Evolutionary conservation across 2,329 filamentous ascomycete genomes (phyloP), one percentile per base, ranked within the genome.

Genomic region (Xylogone sp.): DNA sequence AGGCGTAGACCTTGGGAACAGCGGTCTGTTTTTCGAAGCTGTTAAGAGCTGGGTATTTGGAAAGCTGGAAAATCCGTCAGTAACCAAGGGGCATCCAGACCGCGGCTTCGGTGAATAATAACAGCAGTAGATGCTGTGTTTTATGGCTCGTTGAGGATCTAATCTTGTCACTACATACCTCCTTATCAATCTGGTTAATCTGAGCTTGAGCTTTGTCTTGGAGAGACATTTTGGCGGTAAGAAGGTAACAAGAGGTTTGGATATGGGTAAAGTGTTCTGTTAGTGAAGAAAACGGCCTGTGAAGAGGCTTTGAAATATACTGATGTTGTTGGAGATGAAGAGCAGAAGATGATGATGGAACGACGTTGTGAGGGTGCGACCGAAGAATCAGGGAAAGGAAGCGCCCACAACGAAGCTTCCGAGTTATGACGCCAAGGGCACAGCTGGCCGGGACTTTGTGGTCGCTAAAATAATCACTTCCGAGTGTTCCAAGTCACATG

Each of bases 1-100:
- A 80, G 59, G 83, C 86, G 70, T 95, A 94, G 65, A 88, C 86
- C 79, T 95, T 95, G 68, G 90, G 90, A 47, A 94, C 81, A 53
- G 82, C 84, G 59, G 86, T 87, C 72, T 88, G 84, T 80, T 86
- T 88, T 82, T 95, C 90, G 65, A 94, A 81, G 75, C 93, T 90
- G 81, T 85, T 87, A 69, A 94, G 82, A 65, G 80, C 73, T 63
- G 87, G 87, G 76, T 94, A 94, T 73, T 92, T 93, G 71, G 87
- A 89, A 61, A 94, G 84, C 89, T 94, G 42, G 19, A 29, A 19
- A 24, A 42, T 18, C 21, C 5, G 39, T 55, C 39, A 55, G 51
- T 29, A 22, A 48, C n/a, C 34, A 4, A 16, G 34, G n/a, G n/a
- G 13, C n/a, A 39, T 16, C 34, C n/a, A 39, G 13, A 18, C 13